phyloP scores from a whole-genome alignment of 495 filamentous ascomycete genomes.

The Bacidia rubella region DNA sequence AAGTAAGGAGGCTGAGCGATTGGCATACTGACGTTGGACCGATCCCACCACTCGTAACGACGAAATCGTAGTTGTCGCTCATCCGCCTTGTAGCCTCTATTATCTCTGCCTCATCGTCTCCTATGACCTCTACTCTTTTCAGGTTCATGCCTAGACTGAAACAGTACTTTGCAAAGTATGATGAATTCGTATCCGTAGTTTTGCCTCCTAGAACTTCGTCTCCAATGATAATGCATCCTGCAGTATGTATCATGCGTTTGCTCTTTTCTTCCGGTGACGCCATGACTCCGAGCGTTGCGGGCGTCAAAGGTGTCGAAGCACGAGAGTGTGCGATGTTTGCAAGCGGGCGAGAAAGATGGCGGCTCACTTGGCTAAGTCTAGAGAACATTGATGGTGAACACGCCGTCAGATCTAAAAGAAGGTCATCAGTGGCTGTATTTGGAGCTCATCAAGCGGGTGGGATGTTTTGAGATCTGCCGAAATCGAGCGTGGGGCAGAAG shows the following conservation, averaged over 20 bases:
- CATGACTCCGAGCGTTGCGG: conserved; percentile 32
- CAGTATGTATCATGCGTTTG: conserved; percentile 64
- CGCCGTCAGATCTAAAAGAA: neutral
- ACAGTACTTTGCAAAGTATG: conserved; percentile 84
- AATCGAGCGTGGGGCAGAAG: too few relatives aligned
- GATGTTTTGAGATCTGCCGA: neutral
- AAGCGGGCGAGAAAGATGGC: conserved; percentile 54
- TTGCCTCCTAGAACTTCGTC: conserved; percentile 97
- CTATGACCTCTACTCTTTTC: conserved; percentile 82
- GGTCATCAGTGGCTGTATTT: too few relatives aligned
- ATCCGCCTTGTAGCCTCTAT: conserved; percentile 75
- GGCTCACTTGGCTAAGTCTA: conserved; percentile 56
- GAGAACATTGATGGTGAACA: conserved; percentile 46
- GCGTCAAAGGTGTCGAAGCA: conserved; percentile 24
- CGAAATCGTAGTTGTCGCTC: conserved; percentile 80
- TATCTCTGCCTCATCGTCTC: conserved; percentile 82
- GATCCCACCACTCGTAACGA: conserved; percentile 88
- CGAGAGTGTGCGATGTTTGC: conserved; percentile 40
- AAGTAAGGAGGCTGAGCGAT: neutral
- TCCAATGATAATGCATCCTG: conserved; percentile 88
- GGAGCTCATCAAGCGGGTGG: neutral
- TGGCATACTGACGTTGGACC: conserved; percentile 63
- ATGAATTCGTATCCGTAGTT: conserved; percentile 86
- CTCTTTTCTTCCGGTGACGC: conserved; percentile 40
- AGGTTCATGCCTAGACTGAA: conserved; percentile 82